Conservation (phyloP, 2,329 filamentous ascomycete genomes). For the Fusarium floridanum region DNA sequence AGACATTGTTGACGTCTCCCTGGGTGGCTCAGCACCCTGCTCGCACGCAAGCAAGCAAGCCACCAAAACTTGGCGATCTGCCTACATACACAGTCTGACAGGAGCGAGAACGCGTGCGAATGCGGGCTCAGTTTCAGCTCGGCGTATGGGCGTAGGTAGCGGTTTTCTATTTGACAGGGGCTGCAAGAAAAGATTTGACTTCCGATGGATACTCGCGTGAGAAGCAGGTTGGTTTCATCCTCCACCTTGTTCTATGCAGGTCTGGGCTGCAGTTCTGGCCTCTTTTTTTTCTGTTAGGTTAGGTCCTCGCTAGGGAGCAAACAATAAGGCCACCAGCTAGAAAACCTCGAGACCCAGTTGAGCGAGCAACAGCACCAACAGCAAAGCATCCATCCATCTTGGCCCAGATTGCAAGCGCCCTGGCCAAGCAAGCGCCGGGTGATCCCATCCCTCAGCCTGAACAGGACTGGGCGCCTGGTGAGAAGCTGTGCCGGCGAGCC, state of each 20-base stretch:
- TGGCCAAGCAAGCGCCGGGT: slow-evolving; percentile 31
- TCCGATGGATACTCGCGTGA: slow-evolving; percentile 8
- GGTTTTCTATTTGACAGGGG: slow-evolving; percentile 4
- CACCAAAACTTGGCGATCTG: slow-evolving; percentile 5
- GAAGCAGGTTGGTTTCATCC: slow-evolving; percentile 30
- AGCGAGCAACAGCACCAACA: slow-evolving; percentile 1
- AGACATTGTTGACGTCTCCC: slow-evolving; percentile 36
- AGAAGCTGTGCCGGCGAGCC: slow-evolving; percentile 35
- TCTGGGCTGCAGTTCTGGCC: slow-evolving; percentile 3
- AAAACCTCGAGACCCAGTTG: background rate
- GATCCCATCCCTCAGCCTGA: slow-evolving; percentile 17
- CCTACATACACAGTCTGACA: background rate
- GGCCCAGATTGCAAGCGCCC: slow-evolving; percentile 10
- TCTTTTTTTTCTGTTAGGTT: slow-evolving; percentile 1
- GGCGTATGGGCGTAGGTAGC: background rate
- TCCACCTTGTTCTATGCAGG: slow-evolving; percentile 12
- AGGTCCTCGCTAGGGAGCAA: background rate
- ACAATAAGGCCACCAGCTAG: slow-evolving; percentile 2
- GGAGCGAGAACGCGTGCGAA: background rate
- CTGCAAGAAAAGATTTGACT: background rate
- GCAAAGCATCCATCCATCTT: slow-evolving; percentile 2
- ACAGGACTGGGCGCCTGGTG: slow-evolving; percentile 20
- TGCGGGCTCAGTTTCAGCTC: background rate
- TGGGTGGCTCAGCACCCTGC: slow-evolving; percentile 41
- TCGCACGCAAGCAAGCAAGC: slow-evolving; percentile 20